Evolutionary conservation across 1,284 basidiomycete species (phyloP).

Genomic region (Cutaneotrichosporon sp.): DNA sequence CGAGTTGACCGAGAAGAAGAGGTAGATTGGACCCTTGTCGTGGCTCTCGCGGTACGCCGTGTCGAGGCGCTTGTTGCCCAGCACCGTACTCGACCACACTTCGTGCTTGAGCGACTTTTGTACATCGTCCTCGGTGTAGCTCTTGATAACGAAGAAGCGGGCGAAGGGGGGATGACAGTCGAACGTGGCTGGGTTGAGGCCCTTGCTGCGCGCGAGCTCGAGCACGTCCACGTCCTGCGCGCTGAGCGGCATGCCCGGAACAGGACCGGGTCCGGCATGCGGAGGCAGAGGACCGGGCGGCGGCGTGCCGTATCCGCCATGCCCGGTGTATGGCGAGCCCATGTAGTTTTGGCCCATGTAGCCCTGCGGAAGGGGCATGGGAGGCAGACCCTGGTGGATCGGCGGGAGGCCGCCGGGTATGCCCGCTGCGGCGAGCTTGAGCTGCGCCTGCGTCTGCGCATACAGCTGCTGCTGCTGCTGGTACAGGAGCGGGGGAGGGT

Average conservation of each 20-base stretch:
- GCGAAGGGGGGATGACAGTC: conserved; percentile 72
- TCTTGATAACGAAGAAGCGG: conserved; percentile 93
- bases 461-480: conserved; percentile 25
- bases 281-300: conserved; percentile 1
- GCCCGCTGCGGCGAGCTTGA: conserved; percentile 16
- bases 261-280: not conserved
- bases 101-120: conserved; percentile 94
- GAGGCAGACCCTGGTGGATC: conserved; percentile 8
- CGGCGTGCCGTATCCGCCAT: conserved; percentile 7
- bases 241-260: conserved; percentile 7
- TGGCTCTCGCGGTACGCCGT: conserved; percentile 87
- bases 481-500: conserved; percentile 15
- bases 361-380: conserved; percentile 10
- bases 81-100: conserved; percentile 93
- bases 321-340: conserved; percentile 15
- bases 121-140: conserved; percentile 94
- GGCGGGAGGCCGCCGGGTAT: conserved; percentile 7
- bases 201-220: conserved; percentile 74
- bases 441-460: conserved; percentile 14
- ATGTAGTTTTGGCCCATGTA: conserved; percentile 13
- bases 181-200: conserved; percentile 82
- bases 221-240: conserved; percentile 64
- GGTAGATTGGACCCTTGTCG: conserved; percentile 81
- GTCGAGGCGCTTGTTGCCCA: conserved; percentile 90
- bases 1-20: conserved; percentile 95